Evolutionary conservation across 1,284 basidiomycete species (phyloP), one percentile per base, ranked within the genome.

Genomic region (Ustilago crameri): DNA sequence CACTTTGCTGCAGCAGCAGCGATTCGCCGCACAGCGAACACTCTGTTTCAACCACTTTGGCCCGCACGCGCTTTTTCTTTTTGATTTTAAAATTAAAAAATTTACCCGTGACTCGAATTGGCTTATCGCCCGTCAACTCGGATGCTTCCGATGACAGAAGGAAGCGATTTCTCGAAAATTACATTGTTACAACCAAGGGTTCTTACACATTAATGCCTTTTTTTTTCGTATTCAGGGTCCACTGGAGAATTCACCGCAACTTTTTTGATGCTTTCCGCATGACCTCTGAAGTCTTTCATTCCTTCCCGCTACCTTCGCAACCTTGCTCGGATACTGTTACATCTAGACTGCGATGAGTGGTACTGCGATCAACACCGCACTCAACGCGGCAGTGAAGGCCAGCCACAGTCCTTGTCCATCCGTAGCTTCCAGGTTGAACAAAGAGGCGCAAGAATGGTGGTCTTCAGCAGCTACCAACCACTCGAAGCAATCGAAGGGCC

Each of bases 101-200:
- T 24, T 51, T 46, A 40, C 27, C 51, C 55, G 62, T 58, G 40
- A 57, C 51, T 58, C 55, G 55, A 53, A n/a, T n/a, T 52, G 51
- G 14, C 22, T 9, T 27, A 27, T n/a, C 23, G n/a, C 27, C 17
- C 26, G 20, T 24, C n/a, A n/a, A 52, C 12, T 14, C 41, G 48
- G 37, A 41, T 8, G 26, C 26, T 26, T 30, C 30, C 30, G 30
- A 30, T 3, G 43, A 26, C 41, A 43, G 18, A 14, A 18, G 24
- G 41, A 17, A 24, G 24, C 22, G 14, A 23, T 30, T 30, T 30
- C 30, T 43, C 40, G 12, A 8, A 20, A 15, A 18, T 18, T 20
- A 41, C n/a, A 30, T 30, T 30, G 15, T 45, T 45, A 34, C 42
- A n/a, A 12, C 30, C 12, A 30, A 12, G 7, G 30, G 30, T 7